Conservation (phyloP, 169 alveolate species). For the Cryptosporidium tyzzeri region DNA sequence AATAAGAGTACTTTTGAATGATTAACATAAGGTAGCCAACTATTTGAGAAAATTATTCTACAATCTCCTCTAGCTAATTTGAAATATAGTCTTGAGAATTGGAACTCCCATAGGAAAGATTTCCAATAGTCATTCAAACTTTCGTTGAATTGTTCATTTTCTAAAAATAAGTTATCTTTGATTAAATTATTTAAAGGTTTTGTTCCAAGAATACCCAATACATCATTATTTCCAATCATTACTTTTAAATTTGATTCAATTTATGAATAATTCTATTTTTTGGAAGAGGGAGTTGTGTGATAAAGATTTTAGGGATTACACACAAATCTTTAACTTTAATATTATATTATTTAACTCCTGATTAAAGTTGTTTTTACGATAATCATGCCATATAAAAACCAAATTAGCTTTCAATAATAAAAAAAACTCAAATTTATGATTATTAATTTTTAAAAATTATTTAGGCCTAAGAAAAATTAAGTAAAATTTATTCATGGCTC, state of each 20-base stretch:
- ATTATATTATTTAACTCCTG: neutral
- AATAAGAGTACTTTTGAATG: slow-evolving; percentile 49
- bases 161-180: slow-evolving; percentile 1
- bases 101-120: slow-evolving; percentile 71
- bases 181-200: slow-evolving; percentile 26
- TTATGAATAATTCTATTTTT: neutral
- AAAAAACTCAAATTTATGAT: no score
- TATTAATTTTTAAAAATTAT: no score
- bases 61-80: slow-evolving; percentile 66
- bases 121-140: slow-evolving; percentile 48
- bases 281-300: neutral
- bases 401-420: neutral
- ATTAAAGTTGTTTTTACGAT: no score
- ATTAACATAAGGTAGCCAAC: slow-evolving; percentile 62
- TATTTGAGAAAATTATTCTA: slow-evolving; percentile 57
- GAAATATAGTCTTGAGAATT: slow-evolving; percentile 52
- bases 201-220: slow-evolving; percentile 26
- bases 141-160: slow-evolving; percentile 9
- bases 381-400: neutral
- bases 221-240: slow-evolving; percentile 31
- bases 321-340: neutral
- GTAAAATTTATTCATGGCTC: neutral
- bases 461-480: neutral
- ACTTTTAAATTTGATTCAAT: neutral
- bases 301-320: neutral